Conservation (phyloP, 2,329 filamentous ascomycete genomes). For the Colletotrichum euphorbiae region DNA sequence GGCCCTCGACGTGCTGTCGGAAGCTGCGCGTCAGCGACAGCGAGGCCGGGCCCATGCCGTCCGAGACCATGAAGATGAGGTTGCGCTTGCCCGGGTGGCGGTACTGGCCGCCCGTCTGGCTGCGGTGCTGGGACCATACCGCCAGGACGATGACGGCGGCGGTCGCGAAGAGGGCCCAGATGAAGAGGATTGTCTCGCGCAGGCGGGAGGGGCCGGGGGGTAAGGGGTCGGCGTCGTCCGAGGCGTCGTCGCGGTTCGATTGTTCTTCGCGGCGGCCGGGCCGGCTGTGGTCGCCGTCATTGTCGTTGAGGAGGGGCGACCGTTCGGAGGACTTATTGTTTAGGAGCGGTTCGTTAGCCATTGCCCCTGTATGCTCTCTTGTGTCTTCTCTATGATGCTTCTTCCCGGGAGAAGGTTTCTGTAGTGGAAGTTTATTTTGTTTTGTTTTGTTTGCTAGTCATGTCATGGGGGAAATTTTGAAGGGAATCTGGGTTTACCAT, state of each 20-base stretch:
- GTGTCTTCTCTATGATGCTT: neutral
- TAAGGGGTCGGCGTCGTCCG: conserved; percentile 33
- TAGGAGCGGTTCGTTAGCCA: conserved; percentile 24
- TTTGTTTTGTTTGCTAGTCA: neutral
- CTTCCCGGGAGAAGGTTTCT: neutral
- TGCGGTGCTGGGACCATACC: conserved; percentile 80
- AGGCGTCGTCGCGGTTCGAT: conserved; percentile 45
- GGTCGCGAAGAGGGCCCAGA: conserved; percentile 86
- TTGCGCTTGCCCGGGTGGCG: conserved; percentile 75
- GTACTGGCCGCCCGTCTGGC: conserved; percentile 54
- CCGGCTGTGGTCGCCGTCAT: conserved; percentile 20
- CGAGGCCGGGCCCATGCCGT: conserved; percentile 97
- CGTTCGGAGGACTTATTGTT: conserved; percentile 59
- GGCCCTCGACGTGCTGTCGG: conserved; percentile 78
- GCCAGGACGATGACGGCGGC: conserved; percentile 82
- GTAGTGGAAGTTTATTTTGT: neutral
- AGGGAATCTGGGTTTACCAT: neutral
- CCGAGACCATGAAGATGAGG: conserved; percentile 98
- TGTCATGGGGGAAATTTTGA: neutral
- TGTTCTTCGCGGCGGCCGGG: conserved; percentile 10
- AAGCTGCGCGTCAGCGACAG: conserved; percentile 88
- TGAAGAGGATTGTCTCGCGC: conserved; percentile 80
- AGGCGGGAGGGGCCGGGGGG: conserved; percentile 55
- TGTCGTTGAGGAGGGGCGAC: conserved; percentile 56
- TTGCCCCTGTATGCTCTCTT: neutral